These are phyloP conservation scores for Dothiorella sarmentorum DNA, from an alignment of 2,329 filamentous ascomycete species.

Conservation along the genomic window DNA sequence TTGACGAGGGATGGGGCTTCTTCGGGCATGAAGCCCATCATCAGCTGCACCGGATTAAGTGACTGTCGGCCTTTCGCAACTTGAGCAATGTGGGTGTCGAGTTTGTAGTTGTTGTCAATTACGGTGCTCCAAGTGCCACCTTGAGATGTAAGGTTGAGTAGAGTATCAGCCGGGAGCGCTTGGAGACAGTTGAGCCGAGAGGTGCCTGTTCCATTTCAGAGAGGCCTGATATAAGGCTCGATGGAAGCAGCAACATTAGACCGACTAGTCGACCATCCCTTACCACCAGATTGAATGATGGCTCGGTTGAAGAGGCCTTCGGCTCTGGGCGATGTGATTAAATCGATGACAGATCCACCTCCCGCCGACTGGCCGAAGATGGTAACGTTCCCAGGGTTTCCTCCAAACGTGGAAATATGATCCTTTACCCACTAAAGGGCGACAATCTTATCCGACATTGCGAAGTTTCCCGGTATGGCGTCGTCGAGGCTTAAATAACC, in stretches of 20 bases:
- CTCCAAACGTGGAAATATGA: constrained; percentile 39
- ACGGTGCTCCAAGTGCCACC: neutral
- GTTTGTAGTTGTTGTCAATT: neutral
- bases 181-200: neutral
- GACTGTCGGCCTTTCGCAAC: neutral
- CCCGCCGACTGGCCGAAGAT: constrained; percentile 50
- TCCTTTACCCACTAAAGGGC: constrained; percentile 38
- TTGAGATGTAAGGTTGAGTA: constrained; percentile 13
- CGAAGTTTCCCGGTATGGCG: constrained; percentile 49
- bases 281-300: constrained; percentile 39
- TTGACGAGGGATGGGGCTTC: neutral
- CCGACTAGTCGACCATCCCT: constrained; percentile 28
- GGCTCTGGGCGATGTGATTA: constrained; percentile 22
- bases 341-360: constrained; percentile 29
- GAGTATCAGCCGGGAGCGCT: constrained; percentile 23
- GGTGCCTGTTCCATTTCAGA: constrained; percentile 1
- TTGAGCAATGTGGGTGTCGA: neutral
- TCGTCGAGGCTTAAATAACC: constrained; percentile 58
- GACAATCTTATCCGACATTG: constrained; percentile 33
- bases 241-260: constrained; percentile 28
- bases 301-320: constrained; percentile 40
- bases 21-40: constrained; percentile 12
- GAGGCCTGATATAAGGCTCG: constrained; percentile 28
- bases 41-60: neutral
- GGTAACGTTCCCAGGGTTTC: constrained; percentile 37